phyloP scores from a whole-genome alignment of 2,329 filamentous ascomycete genomes.

The Aureobasidium leucospermi region DNA sequence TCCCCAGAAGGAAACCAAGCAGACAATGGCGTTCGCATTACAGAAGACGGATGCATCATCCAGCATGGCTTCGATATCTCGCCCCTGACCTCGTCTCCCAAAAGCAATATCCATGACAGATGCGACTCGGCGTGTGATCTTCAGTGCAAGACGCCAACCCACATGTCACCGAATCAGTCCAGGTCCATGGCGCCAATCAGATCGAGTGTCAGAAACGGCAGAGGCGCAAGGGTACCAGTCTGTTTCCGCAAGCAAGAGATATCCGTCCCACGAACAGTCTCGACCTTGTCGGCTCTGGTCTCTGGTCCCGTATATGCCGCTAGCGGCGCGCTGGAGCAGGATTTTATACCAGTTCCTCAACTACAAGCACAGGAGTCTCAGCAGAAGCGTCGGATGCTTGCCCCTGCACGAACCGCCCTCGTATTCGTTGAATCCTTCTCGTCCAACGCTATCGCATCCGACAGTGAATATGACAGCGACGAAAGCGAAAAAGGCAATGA shows the following conservation, averaged over 20 bases:
- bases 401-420: background rate
- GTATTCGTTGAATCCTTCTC: background rate
- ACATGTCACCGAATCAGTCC: background rate
- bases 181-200: background rate
- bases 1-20: background rate
- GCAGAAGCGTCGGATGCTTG: background rate
- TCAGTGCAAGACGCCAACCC: background rate
- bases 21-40: background rate
- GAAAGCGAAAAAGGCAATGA: background rate
- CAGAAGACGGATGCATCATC: constrained; percentile 1
- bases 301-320: background rate
- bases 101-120: background rate
- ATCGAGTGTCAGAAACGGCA: background rate
- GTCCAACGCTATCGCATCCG: background rate
- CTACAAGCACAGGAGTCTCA: background rate
- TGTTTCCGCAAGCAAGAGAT: constrained; percentile 8
- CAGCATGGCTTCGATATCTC: constrained; percentile 1
- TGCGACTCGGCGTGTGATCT: background rate
- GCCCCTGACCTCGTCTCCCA: background rate
- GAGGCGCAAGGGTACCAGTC: background rate
- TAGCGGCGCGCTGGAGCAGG: background rate
- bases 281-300: background rate
- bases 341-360: background rate
- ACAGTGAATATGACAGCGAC: background rate
- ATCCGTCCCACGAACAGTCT: background rate